These are phyloP conservation scores for Mortierella sp. DNA, from an alignment of 371 early-diverging fungal species.

Conservation along the genomic window DNA sequence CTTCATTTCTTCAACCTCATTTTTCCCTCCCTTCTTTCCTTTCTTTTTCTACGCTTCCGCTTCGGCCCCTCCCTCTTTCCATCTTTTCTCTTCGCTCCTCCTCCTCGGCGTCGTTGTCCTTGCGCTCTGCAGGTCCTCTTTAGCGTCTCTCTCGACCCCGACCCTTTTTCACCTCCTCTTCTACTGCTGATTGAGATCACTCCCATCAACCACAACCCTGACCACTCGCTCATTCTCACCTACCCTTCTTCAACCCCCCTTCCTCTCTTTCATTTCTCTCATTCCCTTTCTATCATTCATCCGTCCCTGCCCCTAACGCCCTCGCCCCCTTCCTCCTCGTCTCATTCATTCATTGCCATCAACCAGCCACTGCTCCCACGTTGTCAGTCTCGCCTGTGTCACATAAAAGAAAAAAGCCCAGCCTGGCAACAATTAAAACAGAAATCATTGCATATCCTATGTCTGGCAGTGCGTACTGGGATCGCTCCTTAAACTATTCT, in stretches of 20 bases:
- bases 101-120: neutral
- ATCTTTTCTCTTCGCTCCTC: neutral
- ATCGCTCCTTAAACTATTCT: conserved; percentile 5
- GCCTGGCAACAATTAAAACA: neutral
- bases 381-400: neutral
- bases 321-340: neutral
- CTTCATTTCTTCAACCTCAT: neutral
- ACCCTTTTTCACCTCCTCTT: neutral
- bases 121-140: neutral
- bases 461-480: conserved; percentile 3
- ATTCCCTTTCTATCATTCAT: neutral
- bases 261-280: neutral
- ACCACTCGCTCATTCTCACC: too few relatives aligned
- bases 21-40: neutral
- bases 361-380: neutral
- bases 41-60: neutral
- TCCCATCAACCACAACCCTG: too few relatives aligned
- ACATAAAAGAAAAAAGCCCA: neutral
- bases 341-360: neutral
- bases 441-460: conserved; percentile 1
- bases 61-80: neutral
- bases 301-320: neutral
- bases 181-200: too few relatives aligned
- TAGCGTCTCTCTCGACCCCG: neutral
- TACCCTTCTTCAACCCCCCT: neutral